Base-by-base conservation (phyloP, 169 alveolate species). In the Cardiosporidium cionae region DNA sequence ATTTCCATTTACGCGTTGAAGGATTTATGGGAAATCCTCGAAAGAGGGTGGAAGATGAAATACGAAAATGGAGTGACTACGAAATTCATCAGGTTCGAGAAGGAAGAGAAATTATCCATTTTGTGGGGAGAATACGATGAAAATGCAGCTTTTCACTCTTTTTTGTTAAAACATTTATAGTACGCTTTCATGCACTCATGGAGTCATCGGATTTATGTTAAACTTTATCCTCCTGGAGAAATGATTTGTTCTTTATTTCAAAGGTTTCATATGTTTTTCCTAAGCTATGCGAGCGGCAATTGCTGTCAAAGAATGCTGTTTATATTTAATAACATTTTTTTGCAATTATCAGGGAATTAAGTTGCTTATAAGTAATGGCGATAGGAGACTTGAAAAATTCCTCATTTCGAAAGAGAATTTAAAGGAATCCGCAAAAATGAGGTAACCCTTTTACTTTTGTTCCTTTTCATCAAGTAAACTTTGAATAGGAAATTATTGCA, bases 81-180 rank as follows among this genome's bases (percentile, higher is more conserved):
- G 85, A 79, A 63, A 58, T 79, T 3, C 85, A 79, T 32, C 85
- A 79, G 69, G 83, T 70, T 7, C 1, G n/a, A n/a, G 75, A 5
- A 5, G 33, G 0, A 44, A 44, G n/a, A 44, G 27, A 16, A 44
- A 44, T 44, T 44, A 16, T n/a, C 58, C 58, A 44, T 16, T 63
- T 63, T n/a, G 69, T 9, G 69, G 16, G 25, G 16, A 16, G n/a
- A 44, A n/a, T 44, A 16, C 16, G 27, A 44, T n/a, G n/a, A 44
- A 44, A 44, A 16, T 44, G n/a, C n/a, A 16, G 27, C n/a, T 44
- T 44, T 44, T 44, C 58, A 44, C 16, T n/a, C n/a, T n/a, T n/a
- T n/a, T n/a, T n/a, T n/a, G n/a, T n/a, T n/a, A n/a, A n/a, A n/a
- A n/a, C n/a, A n/a, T n/a, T n/a, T n/a, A n/a, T n/a, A n/a, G n/a